Conservation (phyloP, 768 basidiomycete genomes). For the Lactarius sp. region DNA sequence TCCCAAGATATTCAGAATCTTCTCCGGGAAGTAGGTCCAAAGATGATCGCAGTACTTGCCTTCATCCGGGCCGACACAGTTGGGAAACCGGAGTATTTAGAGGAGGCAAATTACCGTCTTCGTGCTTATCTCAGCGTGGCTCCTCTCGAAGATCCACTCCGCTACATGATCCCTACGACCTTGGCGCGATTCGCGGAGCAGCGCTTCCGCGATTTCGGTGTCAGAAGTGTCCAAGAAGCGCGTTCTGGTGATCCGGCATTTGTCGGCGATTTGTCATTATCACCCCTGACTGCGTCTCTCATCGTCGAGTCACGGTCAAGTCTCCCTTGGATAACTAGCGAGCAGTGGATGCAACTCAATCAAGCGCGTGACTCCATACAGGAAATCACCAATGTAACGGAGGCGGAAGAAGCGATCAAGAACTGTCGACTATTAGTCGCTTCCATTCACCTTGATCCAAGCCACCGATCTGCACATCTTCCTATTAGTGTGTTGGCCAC, state of each 20-base stretch:
- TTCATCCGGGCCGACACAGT: background rate
- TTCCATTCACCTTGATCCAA: background rate
- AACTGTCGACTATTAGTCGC: background rate
- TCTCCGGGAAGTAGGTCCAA: background rate
- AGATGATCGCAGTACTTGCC: background rate
- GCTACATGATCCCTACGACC: too few species aligned
- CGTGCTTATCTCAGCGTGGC: background rate
- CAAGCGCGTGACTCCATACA: background rate
- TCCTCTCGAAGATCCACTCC: background rate
- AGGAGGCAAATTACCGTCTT: background rate
- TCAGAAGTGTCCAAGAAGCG: background rate
- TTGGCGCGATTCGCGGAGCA: background rate
- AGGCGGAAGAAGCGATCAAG: background rate
- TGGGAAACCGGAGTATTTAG: background rate
- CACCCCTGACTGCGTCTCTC: background rate
- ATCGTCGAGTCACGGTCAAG: background rate
- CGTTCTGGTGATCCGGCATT: background rate
- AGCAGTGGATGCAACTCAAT: background rate
- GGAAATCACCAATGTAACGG: background rate
- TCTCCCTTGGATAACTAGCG: background rate
- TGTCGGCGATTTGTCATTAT: background rate
- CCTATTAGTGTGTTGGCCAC: rapidly evolving
- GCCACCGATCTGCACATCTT: rapidly evolving
- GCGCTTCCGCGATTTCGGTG: background rate
- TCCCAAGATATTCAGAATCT: background rate